Conservation (phyloP, 225 moss, liverwort and hornwort genomes). For the Sphagnum contortum region DNA sequence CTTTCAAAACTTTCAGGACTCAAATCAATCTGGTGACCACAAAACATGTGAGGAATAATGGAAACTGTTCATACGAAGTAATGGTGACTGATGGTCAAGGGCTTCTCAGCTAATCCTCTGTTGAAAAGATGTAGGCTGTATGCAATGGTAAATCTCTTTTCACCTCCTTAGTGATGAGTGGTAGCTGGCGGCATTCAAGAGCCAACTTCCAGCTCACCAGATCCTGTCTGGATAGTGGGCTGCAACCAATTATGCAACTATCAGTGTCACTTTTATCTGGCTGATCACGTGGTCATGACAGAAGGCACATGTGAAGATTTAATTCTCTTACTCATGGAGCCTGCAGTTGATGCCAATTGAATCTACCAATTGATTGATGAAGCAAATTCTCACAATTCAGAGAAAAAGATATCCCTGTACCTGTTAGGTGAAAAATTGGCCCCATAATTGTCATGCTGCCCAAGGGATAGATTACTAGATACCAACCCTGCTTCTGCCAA, state of each 20-base stretch:
- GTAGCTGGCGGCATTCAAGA: conserved; percentile 37
- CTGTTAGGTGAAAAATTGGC: background rate
- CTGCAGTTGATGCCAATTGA: background rate
- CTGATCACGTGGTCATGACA: background rate
- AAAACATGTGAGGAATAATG: no score
- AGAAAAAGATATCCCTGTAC: background rate
- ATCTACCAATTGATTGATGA: background rate
- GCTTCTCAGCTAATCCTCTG: no score
- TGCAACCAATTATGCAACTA: conserved; percentile 6
- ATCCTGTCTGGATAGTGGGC: conserved; percentile 58
- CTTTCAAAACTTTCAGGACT: no score
- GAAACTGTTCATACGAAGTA: no score
- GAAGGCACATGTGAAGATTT: no score
- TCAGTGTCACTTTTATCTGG: background rate
- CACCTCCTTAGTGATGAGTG: conserved; percentile 47
- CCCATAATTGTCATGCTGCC: conserved; percentile 33
- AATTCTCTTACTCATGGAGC: background rate
- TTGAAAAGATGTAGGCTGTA: no score
- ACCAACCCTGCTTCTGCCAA: conserved; percentile 81
- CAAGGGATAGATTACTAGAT: conserved; percentile 49
- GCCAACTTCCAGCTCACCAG: conserved; percentile 71
- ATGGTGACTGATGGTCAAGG: no score
- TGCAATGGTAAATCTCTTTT: no score
- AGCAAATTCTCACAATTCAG: background rate
- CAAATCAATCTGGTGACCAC: no score